These are phyloP conservation scores for Pichia sp. DNA, from an alignment of 1,139 yeast species.

Conservation along the genomic window DNA sequence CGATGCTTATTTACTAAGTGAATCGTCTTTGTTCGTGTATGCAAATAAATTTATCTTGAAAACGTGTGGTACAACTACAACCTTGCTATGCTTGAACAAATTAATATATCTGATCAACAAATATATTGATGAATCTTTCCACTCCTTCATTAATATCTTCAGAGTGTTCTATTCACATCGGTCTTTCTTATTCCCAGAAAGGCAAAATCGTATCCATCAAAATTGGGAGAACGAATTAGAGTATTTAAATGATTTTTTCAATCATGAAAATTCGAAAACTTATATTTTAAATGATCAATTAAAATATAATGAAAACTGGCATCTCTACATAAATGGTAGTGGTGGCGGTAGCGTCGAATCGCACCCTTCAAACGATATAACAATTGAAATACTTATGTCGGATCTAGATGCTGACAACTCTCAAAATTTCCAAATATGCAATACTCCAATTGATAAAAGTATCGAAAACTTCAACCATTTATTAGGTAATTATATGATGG, in stretches of 20 bases:
- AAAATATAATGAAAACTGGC: constrained; percentile 71
- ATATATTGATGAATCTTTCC: constrained; percentile 32
- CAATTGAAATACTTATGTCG: constrained; percentile 89
- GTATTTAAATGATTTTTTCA: constrained; percentile 58
- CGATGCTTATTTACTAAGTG: constrained; percentile 85
- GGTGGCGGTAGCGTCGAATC: background rate
- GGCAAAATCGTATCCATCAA: constrained; percentile 73
- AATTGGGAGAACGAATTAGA: constrained; percentile 80
- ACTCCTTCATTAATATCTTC: constrained; percentile 34
- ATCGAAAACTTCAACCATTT: constrained; percentile 74
- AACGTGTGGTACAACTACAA: constrained; percentile 95
- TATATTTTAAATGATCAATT: constrained; percentile 66
- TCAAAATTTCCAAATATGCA: constrained; percentile 40
- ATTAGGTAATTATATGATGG: constrained; percentile 63
- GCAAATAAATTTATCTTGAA: constrained; percentile 80
- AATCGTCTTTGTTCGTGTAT: constrained; percentile 84
- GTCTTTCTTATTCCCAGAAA: constrained; percentile 86
- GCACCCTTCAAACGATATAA: constrained; percentile 45
- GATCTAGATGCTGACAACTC: constrained; percentile 60
- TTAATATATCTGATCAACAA: constrained; percentile 48
- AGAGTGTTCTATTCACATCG: constrained; percentile 86
- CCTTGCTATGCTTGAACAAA: constrained; percentile 67
- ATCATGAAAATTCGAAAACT: constrained; percentile 49
- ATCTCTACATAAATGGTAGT: constrained; percentile 50
- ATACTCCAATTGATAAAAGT: constrained; percentile 31